phyloP scores from a whole-genome alignment of 2,329 filamentous ascomycete genomes.

The Leptographium radiaticola region DNA sequence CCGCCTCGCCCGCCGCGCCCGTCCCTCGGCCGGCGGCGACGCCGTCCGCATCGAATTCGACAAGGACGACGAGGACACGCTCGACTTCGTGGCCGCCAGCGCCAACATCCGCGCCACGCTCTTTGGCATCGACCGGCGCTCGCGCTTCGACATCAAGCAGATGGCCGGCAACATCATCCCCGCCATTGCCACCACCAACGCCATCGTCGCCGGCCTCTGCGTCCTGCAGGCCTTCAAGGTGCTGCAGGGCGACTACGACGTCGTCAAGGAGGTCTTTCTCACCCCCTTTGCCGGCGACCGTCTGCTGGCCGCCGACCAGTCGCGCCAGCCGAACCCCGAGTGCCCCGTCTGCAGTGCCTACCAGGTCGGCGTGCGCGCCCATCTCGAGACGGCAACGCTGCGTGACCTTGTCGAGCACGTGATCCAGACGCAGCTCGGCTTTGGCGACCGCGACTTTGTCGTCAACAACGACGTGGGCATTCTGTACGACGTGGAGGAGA shows the following conservation, averaged over 20 bases:
- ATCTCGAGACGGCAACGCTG: slow-evolving; percentile 60
- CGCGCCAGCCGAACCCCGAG: slow-evolving; percentile 57
- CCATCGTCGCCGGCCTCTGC: slow-evolving; percentile 85
- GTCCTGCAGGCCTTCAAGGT: slow-evolving; percentile 91
- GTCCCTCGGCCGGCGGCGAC: slow-evolving; percentile 28
- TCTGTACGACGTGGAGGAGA: slow-evolving; percentile 84
- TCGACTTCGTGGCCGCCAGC: slow-evolving; percentile 85
- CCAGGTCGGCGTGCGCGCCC: slow-evolving; percentile 52
- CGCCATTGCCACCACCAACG: slow-evolving; percentile 95
- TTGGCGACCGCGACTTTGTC: slow-evolving; percentile 61
- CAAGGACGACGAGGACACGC: slow-evolving; percentile 89
- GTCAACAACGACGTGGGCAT: slow-evolving; percentile 61
- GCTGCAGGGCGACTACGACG: slow-evolving; percentile 54
- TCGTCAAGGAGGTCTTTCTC: slow-evolving; percentile 74
- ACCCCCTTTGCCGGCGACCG: slow-evolving; percentile 50
- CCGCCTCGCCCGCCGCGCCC: slow-evolving; percentile 61
- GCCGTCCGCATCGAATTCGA: slow-evolving; percentile 75
- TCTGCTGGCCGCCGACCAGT: slow-evolving; percentile 43
- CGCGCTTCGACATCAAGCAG: slow-evolving; percentile 94
- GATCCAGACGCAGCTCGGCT: slow-evolving; percentile 57
- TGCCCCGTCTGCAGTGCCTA: slow-evolving; percentile 75
- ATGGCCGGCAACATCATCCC: slow-evolving; percentile 99
- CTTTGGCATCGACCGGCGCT: slow-evolving; percentile 81
- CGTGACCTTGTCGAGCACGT: slow-evolving; percentile 67
- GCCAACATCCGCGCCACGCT: slow-evolving; percentile 79